phyloP scores from a whole-genome alignment of 257 asterid species.

The Solanum chiquidenum region DNA sequence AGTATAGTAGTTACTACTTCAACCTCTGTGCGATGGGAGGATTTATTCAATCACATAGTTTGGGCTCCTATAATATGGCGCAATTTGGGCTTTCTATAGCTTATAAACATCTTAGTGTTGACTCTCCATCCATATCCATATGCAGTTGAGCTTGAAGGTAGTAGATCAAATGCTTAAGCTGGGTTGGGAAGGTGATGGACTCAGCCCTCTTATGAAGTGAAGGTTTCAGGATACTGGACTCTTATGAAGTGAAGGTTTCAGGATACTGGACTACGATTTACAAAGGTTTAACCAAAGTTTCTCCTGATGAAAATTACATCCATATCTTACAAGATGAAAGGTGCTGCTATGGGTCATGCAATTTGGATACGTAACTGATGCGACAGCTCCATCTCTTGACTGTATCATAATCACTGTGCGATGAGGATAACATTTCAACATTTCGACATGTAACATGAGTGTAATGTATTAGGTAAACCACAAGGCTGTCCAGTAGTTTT shows the following conservation, averaged over 20 bases:
- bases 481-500: slow-evolving; percentile 5
- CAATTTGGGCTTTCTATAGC: not conserved
- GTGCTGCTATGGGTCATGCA: not conserved
- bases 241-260: slow-evolving; percentile 17
- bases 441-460: not conserved
- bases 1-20: not conserved
- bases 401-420: not conserved
- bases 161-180: slow-evolving; percentile 96
- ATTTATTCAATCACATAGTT: not conserved
- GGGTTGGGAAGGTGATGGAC: slow-evolving; percentile 98
- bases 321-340: not conserved
- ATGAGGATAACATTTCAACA: not conserved
- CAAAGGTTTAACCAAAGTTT: not conserved
- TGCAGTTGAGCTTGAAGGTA: slow-evolving; percentile 96
- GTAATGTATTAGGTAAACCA: not conserved
- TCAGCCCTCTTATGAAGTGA: slow-evolving; percentile 51
- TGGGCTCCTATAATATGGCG: not conserved
- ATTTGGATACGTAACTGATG: not conserved
- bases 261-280: not conserved
- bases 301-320: not conserved
- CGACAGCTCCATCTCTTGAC: slow-evolving; percentile 1
- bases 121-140: not conserved
- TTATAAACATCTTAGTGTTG: not conserved
- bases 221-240: not conserved
- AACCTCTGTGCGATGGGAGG: not conserved